Evolutionary conservation across 345 rosid genomes (phyloP).

Genomic region (Linum tenue): DNA sequence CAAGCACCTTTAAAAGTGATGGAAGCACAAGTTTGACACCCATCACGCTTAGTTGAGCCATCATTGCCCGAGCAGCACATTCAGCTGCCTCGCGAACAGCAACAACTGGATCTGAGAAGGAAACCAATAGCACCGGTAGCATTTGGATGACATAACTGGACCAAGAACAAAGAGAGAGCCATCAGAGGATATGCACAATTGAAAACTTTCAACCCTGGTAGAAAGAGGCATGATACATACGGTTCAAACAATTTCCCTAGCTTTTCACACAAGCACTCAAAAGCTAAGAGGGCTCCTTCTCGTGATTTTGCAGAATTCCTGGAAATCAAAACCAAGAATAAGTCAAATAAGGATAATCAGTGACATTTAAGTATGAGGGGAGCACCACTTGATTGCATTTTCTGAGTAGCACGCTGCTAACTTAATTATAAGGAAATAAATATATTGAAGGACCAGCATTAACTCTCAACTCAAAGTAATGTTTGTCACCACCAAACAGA

Average conservation of each 20-base stretch:
- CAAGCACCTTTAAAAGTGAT: slow-evolving; percentile 65
- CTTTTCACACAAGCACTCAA: slow-evolving; percentile 92
- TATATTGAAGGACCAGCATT: background rate
- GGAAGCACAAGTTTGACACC: slow-evolving; percentile 98
- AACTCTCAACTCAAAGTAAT: background rate
- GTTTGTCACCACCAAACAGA: background rate
- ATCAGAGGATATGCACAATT: background rate
- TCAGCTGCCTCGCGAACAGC: slow-evolving; percentile 99
- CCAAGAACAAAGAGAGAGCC: slow-evolving; percentile 13
- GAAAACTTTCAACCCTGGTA: background rate
- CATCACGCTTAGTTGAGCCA: slow-evolving; percentile 84
- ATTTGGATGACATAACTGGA: slow-evolving; percentile 85
- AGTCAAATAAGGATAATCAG: background rate
- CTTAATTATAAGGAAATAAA: too few species aligned
- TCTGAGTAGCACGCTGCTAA: background rate
- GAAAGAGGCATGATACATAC: slow-evolving; percentile 30
- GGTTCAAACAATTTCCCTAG: slow-evolving; percentile 96
- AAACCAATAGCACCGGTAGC: slow-evolving; percentile 84
- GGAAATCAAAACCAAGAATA: slow-evolving; percentile 12
- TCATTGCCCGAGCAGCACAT: slow-evolving; percentile 98
- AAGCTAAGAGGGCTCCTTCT: slow-evolving; percentile 90
- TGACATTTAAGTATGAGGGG: background rate
- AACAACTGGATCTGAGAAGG: slow-evolving; percentile 94
- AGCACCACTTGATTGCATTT: background rate
- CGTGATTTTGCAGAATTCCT: slow-evolving; percentile 89